phyloP scores from a whole-genome alignment of 2,329 filamentous ascomycete genomes.

The Aspergillus udagawae region DNA sequence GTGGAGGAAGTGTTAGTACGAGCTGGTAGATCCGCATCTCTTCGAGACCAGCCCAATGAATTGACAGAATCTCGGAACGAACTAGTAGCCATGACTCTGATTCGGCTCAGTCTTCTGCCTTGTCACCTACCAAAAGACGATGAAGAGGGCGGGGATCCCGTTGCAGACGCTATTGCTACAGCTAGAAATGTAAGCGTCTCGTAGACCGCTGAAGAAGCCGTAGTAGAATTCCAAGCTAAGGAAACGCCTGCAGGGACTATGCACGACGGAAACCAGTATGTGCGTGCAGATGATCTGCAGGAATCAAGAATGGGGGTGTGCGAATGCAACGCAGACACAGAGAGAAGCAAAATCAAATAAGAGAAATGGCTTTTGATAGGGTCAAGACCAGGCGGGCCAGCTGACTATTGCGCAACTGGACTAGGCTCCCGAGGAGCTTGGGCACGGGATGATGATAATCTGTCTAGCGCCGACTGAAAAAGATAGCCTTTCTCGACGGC shows the following conservation, averaged over 20 bases:
- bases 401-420: constrained; percentile 28
- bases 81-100: constrained; percentile 37
- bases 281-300: constrained; percentile 52
- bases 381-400: constrained; percentile 27
- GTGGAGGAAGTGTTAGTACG: constrained; percentile 59
- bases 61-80: constrained; percentile 94
- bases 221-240: constrained; percentile 16
- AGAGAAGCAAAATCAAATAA: constrained; percentile 2
- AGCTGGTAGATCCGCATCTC: constrained; percentile 71
- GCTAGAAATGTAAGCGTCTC: constrained; percentile 8
- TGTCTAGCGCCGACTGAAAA: constrained; percentile 9
- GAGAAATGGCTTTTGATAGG: constrained; percentile 14
- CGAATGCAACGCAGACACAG: constrained; percentile 8
- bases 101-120: constrained; percentile 4
- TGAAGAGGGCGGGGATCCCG: constrained; percentile 15
- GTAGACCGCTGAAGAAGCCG: constrained; percentile 12
- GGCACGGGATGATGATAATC: constrained; percentile 13
- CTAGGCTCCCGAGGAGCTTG: constrained; percentile 20
- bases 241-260: constrained; percentile 43
- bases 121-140: constrained; percentile 5
- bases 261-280: constrained; percentile 31
- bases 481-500: constrained; percentile 6
- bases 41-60: constrained; percentile 88
- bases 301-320: constrained; percentile 19
- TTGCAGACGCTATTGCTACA: constrained; percentile 16